Evolutionary conservation across 2,329 filamentous ascomycete species (phyloP).

Genomic region (Colletotrichum sojae): DNA sequence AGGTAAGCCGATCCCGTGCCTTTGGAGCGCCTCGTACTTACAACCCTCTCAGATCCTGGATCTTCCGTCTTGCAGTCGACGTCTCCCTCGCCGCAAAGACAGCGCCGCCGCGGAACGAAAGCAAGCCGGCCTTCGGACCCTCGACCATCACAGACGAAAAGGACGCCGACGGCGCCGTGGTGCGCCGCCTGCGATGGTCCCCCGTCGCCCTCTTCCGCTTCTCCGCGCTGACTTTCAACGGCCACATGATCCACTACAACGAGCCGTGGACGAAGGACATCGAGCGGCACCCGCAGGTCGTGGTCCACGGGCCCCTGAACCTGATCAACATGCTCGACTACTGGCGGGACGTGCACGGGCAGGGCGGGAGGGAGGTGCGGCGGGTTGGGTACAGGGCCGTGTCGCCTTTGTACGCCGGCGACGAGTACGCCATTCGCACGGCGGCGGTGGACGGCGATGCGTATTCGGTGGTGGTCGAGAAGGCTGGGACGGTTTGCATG

Average conservation of each 20-base stretch:
- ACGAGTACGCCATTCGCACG: slow-evolving; percentile 74
- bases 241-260: slow-evolving; percentile 88
- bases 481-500: slow-evolving; percentile 53
- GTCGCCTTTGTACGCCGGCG: slow-evolving; percentile 78
- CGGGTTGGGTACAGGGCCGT: slow-evolving; percentile 77
- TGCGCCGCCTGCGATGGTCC: slow-evolving; percentile 58
- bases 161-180: slow-evolving; percentile 35
- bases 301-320: slow-evolving; percentile 87
- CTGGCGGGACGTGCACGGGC: slow-evolving; percentile 66
- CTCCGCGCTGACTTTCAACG: slow-evolving; percentile 88
- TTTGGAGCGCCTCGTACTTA: background rate
- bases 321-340: slow-evolving; percentile 81
- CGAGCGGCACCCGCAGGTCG: slow-evolving; percentile 78
- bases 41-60: slow-evolving; percentile 53
- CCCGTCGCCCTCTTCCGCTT: slow-evolving; percentile 79
- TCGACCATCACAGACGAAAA: slow-evolving; percentile 14
- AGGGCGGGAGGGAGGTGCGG: slow-evolving; percentile 34
- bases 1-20: slow-evolving; percentile 52
- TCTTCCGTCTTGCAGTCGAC: slow-evolving; percentile 57
- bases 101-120: slow-evolving; percentile 34
- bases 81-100: slow-evolving; percentile 35
- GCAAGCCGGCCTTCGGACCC: slow-evolving; percentile 5
- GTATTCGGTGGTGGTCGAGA: slow-evolving; percentile 65
- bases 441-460: slow-evolving; percentile 54
- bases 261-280: slow-evolving; percentile 73